Evolutionary conservation across 306 rosid genomes (phyloP).

Genomic region (Prunus kanzakura): DNA sequence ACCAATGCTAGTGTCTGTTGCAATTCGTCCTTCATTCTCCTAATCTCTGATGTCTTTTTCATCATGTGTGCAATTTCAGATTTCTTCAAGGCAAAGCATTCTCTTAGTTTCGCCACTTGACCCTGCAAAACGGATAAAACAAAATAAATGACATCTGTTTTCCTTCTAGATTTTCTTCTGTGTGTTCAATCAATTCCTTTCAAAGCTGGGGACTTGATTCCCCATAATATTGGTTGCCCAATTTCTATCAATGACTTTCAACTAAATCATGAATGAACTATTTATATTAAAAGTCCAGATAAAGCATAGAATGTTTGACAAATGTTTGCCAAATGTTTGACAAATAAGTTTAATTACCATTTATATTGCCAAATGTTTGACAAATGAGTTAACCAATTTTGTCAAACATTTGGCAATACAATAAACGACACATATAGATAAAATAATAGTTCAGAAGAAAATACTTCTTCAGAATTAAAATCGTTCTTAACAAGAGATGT

Average conservation of each 20-base stretch:
- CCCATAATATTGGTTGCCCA: background rate
- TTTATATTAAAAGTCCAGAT: background rate
- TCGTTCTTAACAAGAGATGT: background rate
- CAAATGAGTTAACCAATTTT: background rate
- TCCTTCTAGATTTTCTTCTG: background rate
- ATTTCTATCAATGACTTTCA: background rate
- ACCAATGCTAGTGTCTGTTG: constrained; percentile 60
- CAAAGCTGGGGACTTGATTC: background rate
- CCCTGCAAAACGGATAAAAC: constrained; percentile 37
- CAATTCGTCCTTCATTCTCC: constrained; percentile 60
- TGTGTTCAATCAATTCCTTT: background rate
- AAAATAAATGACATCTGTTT: background rate
- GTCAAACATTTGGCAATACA: background rate
- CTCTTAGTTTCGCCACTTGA: constrained; percentile 43
- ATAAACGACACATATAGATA: background rate
- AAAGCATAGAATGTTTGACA: too few species aligned
- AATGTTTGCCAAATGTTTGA: too few species aligned
- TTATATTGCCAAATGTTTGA: too few species aligned
- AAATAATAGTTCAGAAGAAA: background rate
- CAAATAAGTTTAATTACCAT: background rate
- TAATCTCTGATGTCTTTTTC: constrained; percentile 63
- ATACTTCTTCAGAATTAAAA: background rate
- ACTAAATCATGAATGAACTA: background rate
- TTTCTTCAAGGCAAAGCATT: constrained; percentile 45
- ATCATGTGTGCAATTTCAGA: constrained; percentile 53